Base-by-base conservation (phyloP, 2,329 filamentous ascomycete genomes). In the Fonsecaea pedrosoi region DNA sequence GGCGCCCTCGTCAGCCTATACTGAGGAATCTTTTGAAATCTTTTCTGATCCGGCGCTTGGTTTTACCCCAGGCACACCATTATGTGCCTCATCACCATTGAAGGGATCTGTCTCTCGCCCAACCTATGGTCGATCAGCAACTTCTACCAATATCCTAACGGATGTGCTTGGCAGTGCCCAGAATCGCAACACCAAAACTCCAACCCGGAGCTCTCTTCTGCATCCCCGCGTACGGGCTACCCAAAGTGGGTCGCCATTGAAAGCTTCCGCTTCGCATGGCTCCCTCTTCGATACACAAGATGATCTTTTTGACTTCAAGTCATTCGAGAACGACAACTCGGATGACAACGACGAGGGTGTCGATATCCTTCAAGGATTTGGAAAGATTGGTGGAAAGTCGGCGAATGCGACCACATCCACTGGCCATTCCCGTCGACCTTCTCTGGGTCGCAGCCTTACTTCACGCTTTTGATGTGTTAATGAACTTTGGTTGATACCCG, bases 1-100 rank as follows among this genome's bases (percentile, higher is more conserved):
- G 74, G 13, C 67, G 4, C 60, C 71, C 32, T 75, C 75, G 34
- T 75, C 75, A 58, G 76, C 80, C 57, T 75, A 75, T 60, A 82
- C 83, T 67, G 81, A 82, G 64, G 77, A 79, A 62, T 80, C 78
- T 30, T 89, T 87, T 72, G 85, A 87, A 72, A 83, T 87, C 50
- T 89, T 88, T 70, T 77, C 78, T 9, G 82, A 83, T 54, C 65
- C 77, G n/a, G 74, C 76, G 37, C 80, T 78, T 5, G 62, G 59
- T 18, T 32, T 67, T 13, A 75, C 75, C 32, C 71, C 77, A 32
- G 82, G 78, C 13, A 78, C 77, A 53, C 77, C 75, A 66, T 77
- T 74, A 34, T 78, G 77, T 66, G 81, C 83, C 13, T 70, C 69
- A 40, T 88, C 86, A 32, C 86, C 87, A 1, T 80, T 84, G 70